phyloP scores from a whole-genome alignment of 805 yeast species.

The Yarrowia bubula region DNA sequence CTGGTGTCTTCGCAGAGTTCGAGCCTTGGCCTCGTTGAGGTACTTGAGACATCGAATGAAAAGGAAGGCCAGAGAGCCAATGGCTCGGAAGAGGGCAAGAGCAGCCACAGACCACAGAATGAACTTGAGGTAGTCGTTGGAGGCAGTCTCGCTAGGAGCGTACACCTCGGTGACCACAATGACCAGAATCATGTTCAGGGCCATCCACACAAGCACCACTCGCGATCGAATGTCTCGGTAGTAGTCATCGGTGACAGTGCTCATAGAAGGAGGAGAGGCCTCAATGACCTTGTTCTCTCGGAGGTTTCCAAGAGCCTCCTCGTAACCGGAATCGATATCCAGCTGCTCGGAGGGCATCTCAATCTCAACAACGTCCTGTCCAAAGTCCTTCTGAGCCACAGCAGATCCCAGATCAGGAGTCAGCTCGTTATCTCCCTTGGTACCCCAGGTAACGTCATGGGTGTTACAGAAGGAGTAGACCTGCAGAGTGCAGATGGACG shows the following conservation, averaged over 20 bases:
- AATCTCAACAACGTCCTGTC: slow-evolving; percentile 78
- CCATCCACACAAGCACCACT: slow-evolving; percentile 94
- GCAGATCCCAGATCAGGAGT: slow-evolving; percentile 74
- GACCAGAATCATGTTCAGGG: slow-evolving; percentile 73
- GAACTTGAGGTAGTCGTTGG: slow-evolving; percentile 75
- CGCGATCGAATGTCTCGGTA: slow-evolving; percentile 92
- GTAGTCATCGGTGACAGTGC: slow-evolving; percentile 62
- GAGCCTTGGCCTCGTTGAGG: slow-evolving; percentile 26
- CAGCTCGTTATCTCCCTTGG: slow-evolving; percentile 85
- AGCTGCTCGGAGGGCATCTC: slow-evolving; percentile 67
- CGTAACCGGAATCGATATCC: slow-evolving; percentile 80
- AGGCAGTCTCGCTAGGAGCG: slow-evolving; percentile 58
- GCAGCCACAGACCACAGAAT: slow-evolving; percentile 92
- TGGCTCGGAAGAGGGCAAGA: slow-evolving; percentile 74
- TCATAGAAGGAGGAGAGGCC: slow-evolving; percentile 43
- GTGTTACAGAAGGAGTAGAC: slow-evolving; percentile 97
- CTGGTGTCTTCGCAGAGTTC: slow-evolving; percentile 2
- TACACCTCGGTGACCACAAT: slow-evolving; percentile 87
- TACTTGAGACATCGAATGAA: slow-evolving; percentile 39
- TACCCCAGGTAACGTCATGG: slow-evolving; percentile 99
- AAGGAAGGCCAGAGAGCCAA: slow-evolving; percentile 76
- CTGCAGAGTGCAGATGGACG: slow-evolving; percentile 87
- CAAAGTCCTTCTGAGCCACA: slow-evolving; percentile 75
- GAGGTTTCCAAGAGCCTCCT: slow-evolving; percentile 68
- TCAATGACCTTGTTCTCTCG: slow-evolving; percentile 67